Evolutionary conservation across 1,284 basidiomycete species (phyloP), one percentile per base, ranked within the genome.

Genomic region (Pisolithus thermaeus): DNA sequence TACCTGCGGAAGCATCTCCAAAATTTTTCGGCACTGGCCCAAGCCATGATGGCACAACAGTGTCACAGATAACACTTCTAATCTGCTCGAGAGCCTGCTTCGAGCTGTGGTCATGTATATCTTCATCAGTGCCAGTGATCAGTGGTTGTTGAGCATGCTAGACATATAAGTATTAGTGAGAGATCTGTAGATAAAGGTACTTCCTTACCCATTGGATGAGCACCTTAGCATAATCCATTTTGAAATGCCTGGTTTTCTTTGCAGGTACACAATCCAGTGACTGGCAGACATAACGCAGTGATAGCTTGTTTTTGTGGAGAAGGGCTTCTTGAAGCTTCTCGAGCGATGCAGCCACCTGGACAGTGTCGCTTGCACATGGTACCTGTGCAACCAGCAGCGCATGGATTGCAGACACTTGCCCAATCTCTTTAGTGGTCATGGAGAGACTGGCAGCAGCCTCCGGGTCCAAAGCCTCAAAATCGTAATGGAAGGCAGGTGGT

Each of bases 41-140:
- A 8, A 71, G 52, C 68, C 68, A 72, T 0, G 62, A 58, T 1
- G 69, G 70, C 3, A 59, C 56, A 9, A 49, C 20, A 2, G 57
- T 66, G 3, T 58, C 16, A 0, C 39, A 37, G 51, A 70, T 69
- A 12, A 68, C 60, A 5, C 51, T 39, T 48, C n/a, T 18, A 3
- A 59, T 27, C 3, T 3, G 7, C 16, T 41, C 12, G 4, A 56
- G 18, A 6, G 43, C 44, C 22, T 50, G 46, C 28, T 30, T 30
- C 11, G 28, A 30, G 28, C 7, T 8, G 28, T 8, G 11, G 28
- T 30, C 28, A 30, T 3, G 28, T 9, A 30, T 30, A 11, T 30
- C 28, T 3, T 9, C 11, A 30, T 30, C 11, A 30, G 28, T 9
- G 28, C 11, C 28, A 9, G 11, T 11, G 9, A 30, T 11, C 28